Conservation (phyloP, 768 basidiomycete genomes). For the Mycena pura region DNA sequence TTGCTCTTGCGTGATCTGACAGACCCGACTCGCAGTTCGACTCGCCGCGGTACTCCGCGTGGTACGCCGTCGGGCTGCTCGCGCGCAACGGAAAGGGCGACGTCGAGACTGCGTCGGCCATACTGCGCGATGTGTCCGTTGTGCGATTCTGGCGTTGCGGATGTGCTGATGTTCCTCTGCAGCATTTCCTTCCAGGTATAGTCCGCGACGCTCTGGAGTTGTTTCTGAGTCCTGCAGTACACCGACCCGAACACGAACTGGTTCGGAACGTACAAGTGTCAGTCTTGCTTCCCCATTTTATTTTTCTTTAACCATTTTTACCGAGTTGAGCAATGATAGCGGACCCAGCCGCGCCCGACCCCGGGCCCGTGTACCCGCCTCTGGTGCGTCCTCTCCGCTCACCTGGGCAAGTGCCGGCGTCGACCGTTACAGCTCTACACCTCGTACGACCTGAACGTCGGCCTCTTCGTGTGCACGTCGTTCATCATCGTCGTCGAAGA, state of each 20-base stretch:
- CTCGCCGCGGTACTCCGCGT: conserved; percentile 38
- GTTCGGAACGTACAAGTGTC: conserved; percentile 36
- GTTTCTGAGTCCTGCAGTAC: conserved; percentile 26
- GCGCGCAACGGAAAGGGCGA: conserved; percentile 36
- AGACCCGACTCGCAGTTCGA: conserved; percentile 29
- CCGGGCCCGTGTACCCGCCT: background rate
- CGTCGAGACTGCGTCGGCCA: conserved; percentile 26
- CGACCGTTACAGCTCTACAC: conserved; percentile 25
- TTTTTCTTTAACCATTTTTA: background rate
- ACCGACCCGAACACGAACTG: conserved; percentile 35
- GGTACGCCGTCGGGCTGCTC: conserved; percentile 38
- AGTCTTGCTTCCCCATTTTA: background rate
- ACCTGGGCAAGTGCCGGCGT: background rate
- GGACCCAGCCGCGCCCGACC: background rate
- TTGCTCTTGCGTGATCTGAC: background rate
- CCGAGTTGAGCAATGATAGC: no score
- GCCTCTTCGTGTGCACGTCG: conserved; percentile 37
- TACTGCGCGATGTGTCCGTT: conserved; percentile 34
- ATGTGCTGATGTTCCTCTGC: background rate
- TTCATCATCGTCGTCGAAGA: conserved; percentile 41
- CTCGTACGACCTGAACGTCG: conserved; percentile 37
- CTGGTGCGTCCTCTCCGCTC: background rate
- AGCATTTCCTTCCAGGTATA: conserved; percentile 17
- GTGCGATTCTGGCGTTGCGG: no score
- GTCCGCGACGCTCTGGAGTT: no score